These are phyloP conservation scores for Naganishia liquefaciens DNA, from an alignment of 1,284 basidiomycete genomes.

Conservation along the genomic window DNA sequence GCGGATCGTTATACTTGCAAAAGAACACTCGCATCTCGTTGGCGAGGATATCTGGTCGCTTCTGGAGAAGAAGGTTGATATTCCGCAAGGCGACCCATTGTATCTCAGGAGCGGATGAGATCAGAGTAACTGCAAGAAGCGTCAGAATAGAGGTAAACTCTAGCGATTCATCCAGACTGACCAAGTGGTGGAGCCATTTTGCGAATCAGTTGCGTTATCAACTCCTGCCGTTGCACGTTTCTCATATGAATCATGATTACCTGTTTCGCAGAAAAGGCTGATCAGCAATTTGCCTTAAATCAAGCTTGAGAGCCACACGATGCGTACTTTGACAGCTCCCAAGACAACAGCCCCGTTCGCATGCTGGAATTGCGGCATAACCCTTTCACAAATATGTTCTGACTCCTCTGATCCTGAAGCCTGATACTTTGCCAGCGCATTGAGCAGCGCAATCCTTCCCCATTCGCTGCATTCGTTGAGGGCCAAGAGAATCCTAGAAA, in stretches of 20 bases:
- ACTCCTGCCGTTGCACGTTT: slow-evolving; percentile 75
- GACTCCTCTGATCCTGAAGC: slow-evolving; percentile 87
- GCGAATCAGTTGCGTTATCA: slow-evolving; percentile 80
- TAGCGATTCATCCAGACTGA: slow-evolving; percentile 36
- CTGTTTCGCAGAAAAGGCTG: slow-evolving; percentile 53
- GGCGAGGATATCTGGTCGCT: slow-evolving; percentile 85
- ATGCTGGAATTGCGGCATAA: slow-evolving; percentile 98
- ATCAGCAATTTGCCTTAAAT: too few relatives aligned
- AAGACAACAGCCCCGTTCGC: slow-evolving; percentile 93
- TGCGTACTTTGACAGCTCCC: slow-evolving; percentile 81
- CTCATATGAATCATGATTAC: slow-evolving; percentile 98
- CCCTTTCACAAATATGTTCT: slow-evolving; percentile 97
- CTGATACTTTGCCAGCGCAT: slow-evolving; percentile 79
- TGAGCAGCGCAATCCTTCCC: slow-evolving; percentile 91
- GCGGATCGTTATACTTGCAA: slow-evolving; percentile 99
- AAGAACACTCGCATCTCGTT: slow-evolving; percentile 99
- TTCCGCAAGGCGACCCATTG: slow-evolving; percentile 98
- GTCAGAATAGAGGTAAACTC: slow-evolving; percentile 9
- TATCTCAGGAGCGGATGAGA: slow-evolving; percentile 95
- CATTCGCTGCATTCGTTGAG: slow-evolving; percentile 98
- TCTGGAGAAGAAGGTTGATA: slow-evolving; percentile 93
- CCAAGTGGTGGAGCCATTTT: slow-evolving; percentile 97
- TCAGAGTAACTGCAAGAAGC: slow-evolving; percentile 69
- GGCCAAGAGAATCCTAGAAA: slow-evolving; percentile 89
- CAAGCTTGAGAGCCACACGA: slow-evolving; percentile 16